Evolutionary conservation across 257 asterid genomes (phyloP).

Genomic region (Capsicum pubescens): DNA sequence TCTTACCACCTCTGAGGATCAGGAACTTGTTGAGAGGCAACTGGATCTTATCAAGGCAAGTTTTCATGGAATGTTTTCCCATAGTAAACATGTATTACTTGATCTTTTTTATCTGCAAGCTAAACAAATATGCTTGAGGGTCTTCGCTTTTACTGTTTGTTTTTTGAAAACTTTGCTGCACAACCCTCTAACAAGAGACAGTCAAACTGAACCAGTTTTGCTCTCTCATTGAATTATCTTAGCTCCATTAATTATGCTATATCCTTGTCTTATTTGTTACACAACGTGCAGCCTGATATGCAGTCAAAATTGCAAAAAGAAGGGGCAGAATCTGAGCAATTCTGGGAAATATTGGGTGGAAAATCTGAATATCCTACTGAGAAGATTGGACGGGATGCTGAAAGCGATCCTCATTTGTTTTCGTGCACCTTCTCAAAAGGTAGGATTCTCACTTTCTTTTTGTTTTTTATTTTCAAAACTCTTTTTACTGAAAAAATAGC

Average conservation of each 20-base stretch:
- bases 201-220: constrained; percentile 7
- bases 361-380: constrained; percentile 96
- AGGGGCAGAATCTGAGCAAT: constrained; percentile 94
- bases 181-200: not conserved
- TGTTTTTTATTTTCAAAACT: not conserved
- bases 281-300: constrained; percentile 74
- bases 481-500: not conserved
- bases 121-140: constrained; percentile 5
- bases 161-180: not conserved
- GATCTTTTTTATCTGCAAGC: constrained; percentile 20
- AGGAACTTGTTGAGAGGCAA: constrained; percentile 95
- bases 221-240: not conserved
- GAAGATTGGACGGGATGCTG: constrained; percentile 79
- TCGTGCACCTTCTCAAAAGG: constrained; percentile 84
- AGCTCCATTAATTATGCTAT: not conserved
- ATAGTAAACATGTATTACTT: constrained; percentile 11
- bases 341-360: constrained; percentile 95
- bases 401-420: constrained; percentile 89
- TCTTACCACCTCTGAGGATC: constrained; percentile 86
- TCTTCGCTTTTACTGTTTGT: not conserved
- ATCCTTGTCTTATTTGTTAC: constrained; percentile 22
- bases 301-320: constrained; percentile 90
- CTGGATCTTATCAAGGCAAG: constrained; percentile 89
- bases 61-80: not conserved
- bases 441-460: constrained; percentile 32